Percentiles rank a stretch among this genome's conserved stretches.
Evolutionary conservation across 208 protist genomes (phyloP).

Genomic region (Crithidia acanthocephali): DNA sequence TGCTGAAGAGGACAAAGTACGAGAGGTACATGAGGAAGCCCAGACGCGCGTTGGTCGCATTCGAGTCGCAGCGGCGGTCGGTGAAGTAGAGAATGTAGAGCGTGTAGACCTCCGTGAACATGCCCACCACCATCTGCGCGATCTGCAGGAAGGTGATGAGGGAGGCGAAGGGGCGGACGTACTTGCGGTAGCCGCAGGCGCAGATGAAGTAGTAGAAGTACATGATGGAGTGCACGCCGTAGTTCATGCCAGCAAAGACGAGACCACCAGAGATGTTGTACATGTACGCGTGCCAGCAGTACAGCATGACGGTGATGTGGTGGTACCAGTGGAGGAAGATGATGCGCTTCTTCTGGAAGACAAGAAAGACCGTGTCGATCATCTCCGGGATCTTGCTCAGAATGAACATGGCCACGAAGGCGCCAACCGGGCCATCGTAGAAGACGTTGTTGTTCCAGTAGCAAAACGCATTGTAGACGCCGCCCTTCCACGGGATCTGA

Average conservation of each 20-base stretch:
- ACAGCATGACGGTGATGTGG: conserved; percentile 92
- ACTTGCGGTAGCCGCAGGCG: conserved; percentile 55
- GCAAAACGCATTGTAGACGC: conserved; percentile 64
- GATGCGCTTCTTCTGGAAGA: conserved; percentile 82
- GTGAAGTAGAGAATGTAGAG: conserved; percentile 52
- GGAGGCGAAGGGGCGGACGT: conserved; percentile 75
- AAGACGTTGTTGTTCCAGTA: conserved; percentile 50
- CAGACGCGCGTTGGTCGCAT: conserved; percentile 60
- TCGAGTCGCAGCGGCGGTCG: conserved; percentile 57
- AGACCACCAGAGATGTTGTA: conserved; percentile 58
- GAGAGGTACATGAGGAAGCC: conserved; percentile 90
- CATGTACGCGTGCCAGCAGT: conserved; percentile 90
- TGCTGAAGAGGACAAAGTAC: conserved; percentile 92
- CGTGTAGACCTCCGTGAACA: conserved; percentile 56
- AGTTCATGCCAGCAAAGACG: conserved; percentile 93
- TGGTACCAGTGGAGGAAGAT: conserved; percentile 94
- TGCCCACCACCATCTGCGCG: conserved; percentile 93
- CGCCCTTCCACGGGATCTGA: conserved; percentile 33
- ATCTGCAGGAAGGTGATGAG: conserved; percentile 90
- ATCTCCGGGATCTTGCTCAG: conserved; percentile 89
- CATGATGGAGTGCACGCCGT: conserved; percentile 94
- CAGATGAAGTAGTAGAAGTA: conserved; percentile 95
- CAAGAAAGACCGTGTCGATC: conserved; percentile 87
- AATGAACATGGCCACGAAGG: conserved; percentile 74
- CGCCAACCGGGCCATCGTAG: conserved; percentile 64